Percentiles rank a stretch among this genome's conserved stretches.
Conservation (phyloP, 768 basidiomycete genomes). For the Tricholoma furcatifolium region DNA sequence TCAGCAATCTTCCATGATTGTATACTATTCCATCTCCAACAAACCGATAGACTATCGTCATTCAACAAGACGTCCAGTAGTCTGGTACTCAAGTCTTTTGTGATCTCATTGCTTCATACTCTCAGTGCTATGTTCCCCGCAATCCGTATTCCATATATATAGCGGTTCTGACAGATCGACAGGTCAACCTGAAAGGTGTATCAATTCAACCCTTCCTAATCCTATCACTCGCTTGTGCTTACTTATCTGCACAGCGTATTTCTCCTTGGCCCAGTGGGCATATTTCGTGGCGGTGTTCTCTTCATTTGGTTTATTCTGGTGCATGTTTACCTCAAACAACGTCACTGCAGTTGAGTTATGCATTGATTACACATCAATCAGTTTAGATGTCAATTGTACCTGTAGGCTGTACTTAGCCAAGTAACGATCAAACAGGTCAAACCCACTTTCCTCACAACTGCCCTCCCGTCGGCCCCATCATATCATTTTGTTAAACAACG, state of each 20-base stretch:
- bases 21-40: background rate
- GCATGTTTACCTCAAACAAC: background rate
- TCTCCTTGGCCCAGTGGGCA: no score
- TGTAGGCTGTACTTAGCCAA: no score
- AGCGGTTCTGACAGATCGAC: slow-evolving; percentile 13
- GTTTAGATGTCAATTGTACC: no score
- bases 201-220: background rate
- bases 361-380: no score
- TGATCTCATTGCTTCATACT: background rate
- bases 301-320: background rate
- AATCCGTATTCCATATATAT: background rate
- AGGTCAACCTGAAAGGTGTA: slow-evolving; percentile 3
- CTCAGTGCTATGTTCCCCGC: background rate
- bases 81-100: background rate
- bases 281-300: background rate
- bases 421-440: background rate
- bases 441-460: background rate
- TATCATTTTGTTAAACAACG: slow-evolving; percentile 6
- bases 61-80: background rate
- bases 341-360: background rate
- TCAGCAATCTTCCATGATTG: background rate
- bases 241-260: background rate
- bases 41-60: background rate
- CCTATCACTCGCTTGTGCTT: background rate
- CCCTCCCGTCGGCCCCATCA: background rate